A percentile compares a stretch with the other conserved stretches of the same genome.
Conservation (phyloP, 2,329 filamentous ascomycete species). For the Fusarium sp. region DNA sequence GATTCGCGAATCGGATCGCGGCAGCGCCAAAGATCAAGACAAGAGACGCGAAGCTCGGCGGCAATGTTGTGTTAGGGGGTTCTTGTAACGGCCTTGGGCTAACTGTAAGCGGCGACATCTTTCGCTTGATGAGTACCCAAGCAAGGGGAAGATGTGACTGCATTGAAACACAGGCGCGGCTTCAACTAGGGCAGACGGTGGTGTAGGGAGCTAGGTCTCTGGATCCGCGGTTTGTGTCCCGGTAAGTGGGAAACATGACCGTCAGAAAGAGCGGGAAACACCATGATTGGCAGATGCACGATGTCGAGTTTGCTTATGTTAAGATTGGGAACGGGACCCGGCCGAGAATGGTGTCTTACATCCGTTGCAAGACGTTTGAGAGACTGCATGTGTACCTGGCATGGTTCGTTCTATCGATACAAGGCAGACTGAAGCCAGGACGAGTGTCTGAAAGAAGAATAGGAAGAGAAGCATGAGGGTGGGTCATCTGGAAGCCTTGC, state of each 20-base stretch:
- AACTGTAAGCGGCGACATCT: slow-evolving; percentile 40
- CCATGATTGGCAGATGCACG: slow-evolving; percentile 26
- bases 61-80: slow-evolving; percentile 8
- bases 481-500: slow-evolving; percentile 28
- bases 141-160: slow-evolving; percentile 7
- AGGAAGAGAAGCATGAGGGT: slow-evolving; percentile 18
- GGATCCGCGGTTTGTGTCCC: slow-evolving; percentile 2
- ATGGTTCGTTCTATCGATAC: slow-evolving; percentile 20
- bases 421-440: slow-evolving; percentile 33
- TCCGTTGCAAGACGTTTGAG: slow-evolving; percentile 1
- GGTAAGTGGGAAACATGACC: slow-evolving; percentile 6
- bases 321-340: slow-evolving; percentile 29
- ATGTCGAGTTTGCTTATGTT: slow-evolving; percentile 19
- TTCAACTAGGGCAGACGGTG: slow-evolving; percentile 11
- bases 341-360: slow-evolving; percentile 28
- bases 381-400: slow-evolving; percentile 15
- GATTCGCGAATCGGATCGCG: slow-evolving; percentile 29
- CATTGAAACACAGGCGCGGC: slow-evolving; percentile 31
- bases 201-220: slow-evolving; percentile 10
- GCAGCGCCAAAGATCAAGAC: slow-evolving; percentile 22
- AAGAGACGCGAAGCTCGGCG: slow-evolving; percentile 25
- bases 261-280: slow-evolving; percentile 7
- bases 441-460: slow-evolving; percentile 16
- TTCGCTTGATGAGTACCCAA: slow-evolving; percentile 20
- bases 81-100: slow-evolving; percentile 20